These are phyloP conservation scores for Eremochloa ophiuroides DNA, from an alignment of 176 grass and related monocot genomes.

Conservation along the genomic window DNA sequence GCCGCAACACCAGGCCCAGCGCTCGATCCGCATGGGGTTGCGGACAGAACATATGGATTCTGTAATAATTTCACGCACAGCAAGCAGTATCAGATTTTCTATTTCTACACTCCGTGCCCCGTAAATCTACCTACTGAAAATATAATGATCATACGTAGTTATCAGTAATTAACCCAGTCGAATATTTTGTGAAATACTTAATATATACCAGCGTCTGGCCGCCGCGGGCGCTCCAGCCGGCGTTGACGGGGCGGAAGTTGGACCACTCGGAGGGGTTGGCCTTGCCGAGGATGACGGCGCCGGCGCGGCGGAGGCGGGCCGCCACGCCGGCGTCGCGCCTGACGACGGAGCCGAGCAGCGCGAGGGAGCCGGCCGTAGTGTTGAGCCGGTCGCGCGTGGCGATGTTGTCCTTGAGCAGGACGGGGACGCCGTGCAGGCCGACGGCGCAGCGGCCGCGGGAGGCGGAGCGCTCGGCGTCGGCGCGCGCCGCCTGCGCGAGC, in stretches of 20 bases:
- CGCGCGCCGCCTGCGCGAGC: slow-evolving; percentile 21
- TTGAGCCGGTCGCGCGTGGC: slow-evolving; percentile 43
- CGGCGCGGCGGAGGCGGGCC: slow-evolving; percentile 33
- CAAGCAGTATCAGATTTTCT: no score
- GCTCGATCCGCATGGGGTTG: slow-evolving; percentile 46
- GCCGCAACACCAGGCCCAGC: slow-evolving; percentile 44
- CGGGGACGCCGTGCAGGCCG: slow-evolving; percentile 36
- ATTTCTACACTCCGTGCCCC: no score
- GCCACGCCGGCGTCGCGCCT: slow-evolving; percentile 54
- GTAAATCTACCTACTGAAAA: no score
- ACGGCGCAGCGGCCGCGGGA: not conserved
- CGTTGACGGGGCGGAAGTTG: slow-evolving; percentile 10
- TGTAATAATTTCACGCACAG: not conserved
- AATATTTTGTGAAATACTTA: no score
- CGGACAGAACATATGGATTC: slow-evolving; percentile 51
- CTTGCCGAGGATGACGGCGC: slow-evolving; percentile 61
- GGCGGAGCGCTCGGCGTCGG: slow-evolving; percentile 10
- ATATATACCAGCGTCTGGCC: slow-evolving; percentile 38
- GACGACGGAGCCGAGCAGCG: slow-evolving; percentile 50
- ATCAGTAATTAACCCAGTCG: no score
- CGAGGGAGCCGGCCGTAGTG: slow-evolving; percentile 64
- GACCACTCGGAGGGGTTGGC: slow-evolving; percentile 59
- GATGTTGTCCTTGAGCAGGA: slow-evolving; percentile 68
- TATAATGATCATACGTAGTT: no score
- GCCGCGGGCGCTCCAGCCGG: slow-evolving; percentile 59